These are phyloP conservation scores for Claviceps spartinae DNA, from an alignment of 2,329 filamentous ascomycete genomes.

Conservation along the genomic window DNA sequence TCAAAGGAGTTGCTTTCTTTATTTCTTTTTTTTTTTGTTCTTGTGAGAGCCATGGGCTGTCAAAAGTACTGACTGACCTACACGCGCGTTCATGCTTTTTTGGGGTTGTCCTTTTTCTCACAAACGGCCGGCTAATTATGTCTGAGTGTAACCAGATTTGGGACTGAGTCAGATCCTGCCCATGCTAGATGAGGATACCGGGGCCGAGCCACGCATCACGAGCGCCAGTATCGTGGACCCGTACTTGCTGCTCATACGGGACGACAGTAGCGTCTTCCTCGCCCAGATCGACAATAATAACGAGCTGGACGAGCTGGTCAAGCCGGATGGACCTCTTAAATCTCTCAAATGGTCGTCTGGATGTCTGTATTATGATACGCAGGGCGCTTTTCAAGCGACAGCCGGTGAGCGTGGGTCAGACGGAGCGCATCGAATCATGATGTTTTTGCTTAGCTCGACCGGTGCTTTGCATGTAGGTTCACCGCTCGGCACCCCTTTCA, in stretches of 20 bases:
- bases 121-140: neutral
- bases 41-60: neutral
- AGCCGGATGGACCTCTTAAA: slow-evolving; percentile 40
- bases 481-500: no score
- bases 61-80: neutral
- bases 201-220: slow-evolving; percentile 63
- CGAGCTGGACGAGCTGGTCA: slow-evolving; percentile 72
- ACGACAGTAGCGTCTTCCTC: slow-evolving; percentile 69
- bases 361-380: slow-evolving; percentile 63
- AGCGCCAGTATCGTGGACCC: slow-evolving; percentile 78
- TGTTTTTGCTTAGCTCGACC: slow-evolving; percentile 65
- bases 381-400: slow-evolving; percentile 37
- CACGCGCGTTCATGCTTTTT: neutral
- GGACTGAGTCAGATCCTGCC: slow-evolving; percentile 83
- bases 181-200: slow-evolving; percentile 82
- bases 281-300: slow-evolving; percentile 63
- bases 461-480: slow-evolving; percentile 58
- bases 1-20: no score
- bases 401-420: slow-evolving; percentile 23
- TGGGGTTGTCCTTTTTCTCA: no score
- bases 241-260: slow-evolving; percentile 68
- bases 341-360: slow-evolving; percentile 68
- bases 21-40: neutral
- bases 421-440: slow-evolving; percentile 40
- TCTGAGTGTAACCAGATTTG: slow-evolving; percentile 46